Conservation (phyloP, 495 filamentous ascomycete genomes). For the Aspergillus mulundensis region DNA sequence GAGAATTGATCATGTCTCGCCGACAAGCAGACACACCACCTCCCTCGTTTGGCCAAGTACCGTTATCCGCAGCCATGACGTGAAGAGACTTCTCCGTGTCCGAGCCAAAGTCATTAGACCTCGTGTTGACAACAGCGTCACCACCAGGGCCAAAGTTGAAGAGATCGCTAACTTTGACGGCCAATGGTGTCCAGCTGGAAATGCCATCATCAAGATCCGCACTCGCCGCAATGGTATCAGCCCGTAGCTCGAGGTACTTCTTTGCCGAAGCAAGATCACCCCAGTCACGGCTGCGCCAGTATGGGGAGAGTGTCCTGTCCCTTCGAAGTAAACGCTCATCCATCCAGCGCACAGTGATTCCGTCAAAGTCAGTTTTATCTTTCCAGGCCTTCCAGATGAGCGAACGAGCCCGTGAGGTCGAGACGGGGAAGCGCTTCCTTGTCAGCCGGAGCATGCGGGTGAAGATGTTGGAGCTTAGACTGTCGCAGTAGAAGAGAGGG, state of each 20-base stretch:
- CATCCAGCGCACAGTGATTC: constrained; percentile 59
- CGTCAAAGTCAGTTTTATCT: constrained; percentile 53
- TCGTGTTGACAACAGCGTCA: constrained; percentile 44
- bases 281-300: constrained; percentile 55
- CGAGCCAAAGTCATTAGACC: constrained; percentile 38
- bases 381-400: constrained; percentile 65
- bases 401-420: constrained; percentile 55
- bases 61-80: constrained; percentile 60
- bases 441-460: constrained; percentile 45
- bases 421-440: constrained; percentile 49
- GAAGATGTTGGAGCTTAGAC: constrained; percentile 42
- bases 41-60: constrained; percentile 64
- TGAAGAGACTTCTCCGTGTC: constrained; percentile 56
- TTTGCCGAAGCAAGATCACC: constrained; percentile 51
- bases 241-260: constrained; percentile 51
- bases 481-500: constrained; percentile 50
- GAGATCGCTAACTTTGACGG: constrained; percentile 59
- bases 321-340: constrained; percentile 57
- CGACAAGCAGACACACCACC: constrained; percentile 65
- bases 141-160: constrained; percentile 63
- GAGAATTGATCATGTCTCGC: constrained; percentile 63
- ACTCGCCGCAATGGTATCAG: constrained; percentile 57
- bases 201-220: constrained; percentile 58
- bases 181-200: constrained; percentile 55
- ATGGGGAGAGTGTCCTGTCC: constrained; percentile 50